phyloP scores from a whole-genome alignment of 225 moss, liverwort and hornwort species.

The Anthoceros angustus region DNA sequence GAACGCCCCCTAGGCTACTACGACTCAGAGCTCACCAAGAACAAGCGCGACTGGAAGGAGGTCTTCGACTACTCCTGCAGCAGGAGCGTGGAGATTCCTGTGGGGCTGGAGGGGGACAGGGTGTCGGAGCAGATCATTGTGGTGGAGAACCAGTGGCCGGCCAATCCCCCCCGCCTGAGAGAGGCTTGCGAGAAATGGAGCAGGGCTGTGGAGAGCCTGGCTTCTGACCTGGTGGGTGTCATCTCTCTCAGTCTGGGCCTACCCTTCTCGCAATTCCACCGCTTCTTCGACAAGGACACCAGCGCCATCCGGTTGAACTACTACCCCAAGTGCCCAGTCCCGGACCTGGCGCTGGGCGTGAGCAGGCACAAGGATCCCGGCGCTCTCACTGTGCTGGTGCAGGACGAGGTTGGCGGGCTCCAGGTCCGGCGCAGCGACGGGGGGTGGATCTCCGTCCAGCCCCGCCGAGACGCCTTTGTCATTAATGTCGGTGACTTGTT shows the following conservation, averaged over 20 bases:
- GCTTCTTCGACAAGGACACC: conserved; percentile 21
- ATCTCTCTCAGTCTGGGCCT: conserved; percentile 27
- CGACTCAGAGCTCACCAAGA: conserved; percentile 42
- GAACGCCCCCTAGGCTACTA: conserved; percentile 37
- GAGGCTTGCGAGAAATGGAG: conserved; percentile 30
- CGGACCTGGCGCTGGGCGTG: conserved; percentile 32
- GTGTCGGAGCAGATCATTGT: conserved; percentile 22
- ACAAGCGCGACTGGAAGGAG: conserved; percentile 47
- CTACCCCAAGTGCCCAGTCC: conserved; percentile 15
- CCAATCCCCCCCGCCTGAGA: conserved; percentile 19
- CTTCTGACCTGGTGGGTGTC: conserved; percentile 26
- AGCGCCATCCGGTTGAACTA: conserved; percentile 6
- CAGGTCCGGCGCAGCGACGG: conserved; percentile 19
- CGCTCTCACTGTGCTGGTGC: conserved; percentile 15
- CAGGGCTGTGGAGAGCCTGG: conserved; percentile 21
- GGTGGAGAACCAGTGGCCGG: conserved; percentile 37
- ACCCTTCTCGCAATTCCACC: conserved; percentile 34
- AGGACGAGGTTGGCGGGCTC: neutral
- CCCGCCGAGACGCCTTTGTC: neutral
- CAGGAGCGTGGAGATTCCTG: conserved; percentile 32
- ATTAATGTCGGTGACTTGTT: conserved; percentile 2
- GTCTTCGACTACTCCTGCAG: conserved; percentile 26
- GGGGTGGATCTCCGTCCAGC: neutral
- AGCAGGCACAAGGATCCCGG: conserved; percentile 49
- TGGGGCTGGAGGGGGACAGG: conserved; percentile 24